A percentile compares a stretch with the other conserved stretches of the same genome.
These are phyloP conservation scores for Hypoxylon sp. DNA, from an alignment of 2,329 filamentous ascomycete genomes.

Conservation along the genomic window DNA sequence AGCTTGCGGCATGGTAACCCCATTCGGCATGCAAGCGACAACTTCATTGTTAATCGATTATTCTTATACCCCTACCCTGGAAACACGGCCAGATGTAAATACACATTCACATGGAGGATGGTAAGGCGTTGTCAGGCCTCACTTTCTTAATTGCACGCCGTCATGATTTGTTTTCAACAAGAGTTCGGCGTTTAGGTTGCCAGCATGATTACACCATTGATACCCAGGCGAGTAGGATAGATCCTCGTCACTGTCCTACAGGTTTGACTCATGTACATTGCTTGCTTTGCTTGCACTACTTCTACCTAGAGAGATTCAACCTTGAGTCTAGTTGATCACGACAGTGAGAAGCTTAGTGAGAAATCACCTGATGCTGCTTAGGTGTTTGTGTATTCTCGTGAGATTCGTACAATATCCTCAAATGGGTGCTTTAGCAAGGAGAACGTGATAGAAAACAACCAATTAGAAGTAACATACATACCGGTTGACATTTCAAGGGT, in stretches of 20 bases:
- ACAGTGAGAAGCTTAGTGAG: not conserved
- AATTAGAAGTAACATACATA: constrained; percentile 4
- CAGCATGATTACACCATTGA: constrained; percentile 7
- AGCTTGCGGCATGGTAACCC: not conserved
- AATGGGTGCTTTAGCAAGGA: constrained; percentile 14
- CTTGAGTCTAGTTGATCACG: not conserved
- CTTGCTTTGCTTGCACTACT: not conserved
- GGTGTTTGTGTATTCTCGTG: not conserved
- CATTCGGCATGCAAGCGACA: not conserved
- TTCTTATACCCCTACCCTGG: not conserved
- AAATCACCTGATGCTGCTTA: not conserved
- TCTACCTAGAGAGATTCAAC: not conserved
- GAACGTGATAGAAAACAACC: constrained; percentile 30
- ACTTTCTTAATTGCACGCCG: not conserved
- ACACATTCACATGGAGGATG: not conserved
- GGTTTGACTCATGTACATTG: not conserved
- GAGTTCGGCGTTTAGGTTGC: constrained; percentile 19
- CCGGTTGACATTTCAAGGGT: constrained; percentile 13
- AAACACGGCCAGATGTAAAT: not conserved
- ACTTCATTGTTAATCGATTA: not conserved
- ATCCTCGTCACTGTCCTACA: not conserved
- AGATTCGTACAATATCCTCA: constrained; percentile 1
- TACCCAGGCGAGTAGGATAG: constrained; percentile 22
- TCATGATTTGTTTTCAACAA: not conserved
- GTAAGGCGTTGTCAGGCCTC: constrained; percentile 6